These are phyloP conservation scores for Aegle marmelos DNA, from an alignment of 345 rosid genomes.

Conservation along the genomic window DNA sequence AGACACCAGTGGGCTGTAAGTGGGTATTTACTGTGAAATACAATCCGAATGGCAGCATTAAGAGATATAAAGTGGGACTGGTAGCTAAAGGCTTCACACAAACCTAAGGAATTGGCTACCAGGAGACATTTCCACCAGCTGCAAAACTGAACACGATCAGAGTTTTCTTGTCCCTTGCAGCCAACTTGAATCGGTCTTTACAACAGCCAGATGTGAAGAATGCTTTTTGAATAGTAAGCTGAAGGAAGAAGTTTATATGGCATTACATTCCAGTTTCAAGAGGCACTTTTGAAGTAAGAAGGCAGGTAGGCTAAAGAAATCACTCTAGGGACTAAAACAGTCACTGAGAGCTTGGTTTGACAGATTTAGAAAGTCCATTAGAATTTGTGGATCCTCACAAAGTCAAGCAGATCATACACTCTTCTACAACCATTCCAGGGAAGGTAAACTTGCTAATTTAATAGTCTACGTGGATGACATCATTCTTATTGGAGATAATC, in stretches of 20 bases:
- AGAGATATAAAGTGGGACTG: background rate
- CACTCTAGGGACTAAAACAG: too few species aligned
- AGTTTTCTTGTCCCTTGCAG: background rate
- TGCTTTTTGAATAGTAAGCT: background rate
- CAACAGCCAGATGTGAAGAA: background rate
- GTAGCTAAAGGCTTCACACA: background rate
- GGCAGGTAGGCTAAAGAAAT: background rate
- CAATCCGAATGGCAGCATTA: background rate
- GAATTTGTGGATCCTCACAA: background rate
- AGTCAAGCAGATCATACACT: background rate
- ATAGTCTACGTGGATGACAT: background rate
- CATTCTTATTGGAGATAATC: background rate
- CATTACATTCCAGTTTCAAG: background rate
- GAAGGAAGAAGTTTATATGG: background rate
- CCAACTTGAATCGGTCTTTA: background rate
- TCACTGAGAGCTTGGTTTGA: background rate
- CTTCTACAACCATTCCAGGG: background rate
- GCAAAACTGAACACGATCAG: background rate
- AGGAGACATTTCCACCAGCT: background rate
- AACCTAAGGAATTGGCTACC: background rate
- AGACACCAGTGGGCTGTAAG: background rate
- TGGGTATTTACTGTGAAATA: background rate
- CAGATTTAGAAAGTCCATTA: background rate
- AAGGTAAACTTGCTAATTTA: background rate
- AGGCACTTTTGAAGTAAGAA: background rate